Evolutionary conservation across 202 grass and related monocot species (phyloP), one percentile per base, ranked within the genome.

Genomic region (Musa balbisiana): DNA sequence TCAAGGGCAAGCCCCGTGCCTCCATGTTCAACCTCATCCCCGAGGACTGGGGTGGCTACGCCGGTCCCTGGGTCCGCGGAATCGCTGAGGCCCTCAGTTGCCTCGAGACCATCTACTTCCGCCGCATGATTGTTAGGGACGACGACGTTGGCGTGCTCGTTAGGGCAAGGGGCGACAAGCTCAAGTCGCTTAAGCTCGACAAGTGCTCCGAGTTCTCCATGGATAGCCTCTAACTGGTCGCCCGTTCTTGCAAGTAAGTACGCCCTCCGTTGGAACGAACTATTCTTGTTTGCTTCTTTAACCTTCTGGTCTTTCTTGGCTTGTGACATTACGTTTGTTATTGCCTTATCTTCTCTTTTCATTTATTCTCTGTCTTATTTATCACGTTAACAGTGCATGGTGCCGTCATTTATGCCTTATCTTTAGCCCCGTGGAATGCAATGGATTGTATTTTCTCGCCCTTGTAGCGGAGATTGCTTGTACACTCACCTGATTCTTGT

Each of bases 1-100:
- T 74, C 72, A 91, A 94, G 67, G 85, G 87, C 50, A 95, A 99
- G 87, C 91, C 91, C 43, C 83, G 91, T 9, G 95, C 95, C 21
- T 78, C 95, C 80, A 99, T 99, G 89, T 99, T 92, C 82, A 91
- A 99, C 77, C 89, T 99, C 79, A 92, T 99, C 80, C 80, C 85
- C 33, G 84, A 89, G 25, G 87, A 91, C 81, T 99, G 95, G 91
- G 95, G 95, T 1, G 91, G 95, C 17, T 86, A 86, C 27, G 95
- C 95, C 8, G 64, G 81, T 49, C 91, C 87, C 11, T 99, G 95
- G 95, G 71, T 95, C 75, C 53, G 15, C 8, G 67, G 84, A 74
- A 78, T 98, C 33, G 84, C 85, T 51, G 65, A 75, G 25, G 81
- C 87, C 82, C 89, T 99, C 77, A 51, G 56, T 23, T 85, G 79